phyloP scores from a whole-genome alignment of 768 basidiomycete species.

The Boletus eberwhitei region DNA sequence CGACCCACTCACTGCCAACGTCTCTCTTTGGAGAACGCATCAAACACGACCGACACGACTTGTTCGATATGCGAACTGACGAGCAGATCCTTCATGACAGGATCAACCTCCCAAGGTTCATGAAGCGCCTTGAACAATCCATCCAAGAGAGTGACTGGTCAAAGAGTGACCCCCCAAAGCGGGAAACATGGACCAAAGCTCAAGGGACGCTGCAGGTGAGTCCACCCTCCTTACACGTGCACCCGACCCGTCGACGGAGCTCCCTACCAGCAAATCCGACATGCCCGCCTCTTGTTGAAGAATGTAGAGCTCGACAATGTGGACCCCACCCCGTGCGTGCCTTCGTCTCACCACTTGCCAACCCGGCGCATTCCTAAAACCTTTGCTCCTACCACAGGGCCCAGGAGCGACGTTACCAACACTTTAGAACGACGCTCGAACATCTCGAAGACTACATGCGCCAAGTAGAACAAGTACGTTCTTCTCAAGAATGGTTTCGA shows the following conservation, averaged over 20 bases:
- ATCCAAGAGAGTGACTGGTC: constrained; percentile 37
- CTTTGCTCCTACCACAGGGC: constrained; percentile 30
- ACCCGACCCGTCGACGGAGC: background rate
- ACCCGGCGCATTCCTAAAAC: background rate
- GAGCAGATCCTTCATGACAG: constrained; percentile 50
- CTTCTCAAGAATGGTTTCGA: background rate
- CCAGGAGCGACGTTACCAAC: constrained; percentile 42
- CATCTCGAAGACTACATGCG: constrained; percentile 51
- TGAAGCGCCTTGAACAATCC: constrained; percentile 58
- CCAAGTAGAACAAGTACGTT: constrained; percentile 49
- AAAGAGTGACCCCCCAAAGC: constrained; percentile 21
- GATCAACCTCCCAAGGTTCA: constrained; percentile 62
- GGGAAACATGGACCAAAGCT: constrained; percentile 51
- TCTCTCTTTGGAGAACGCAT: background rate
- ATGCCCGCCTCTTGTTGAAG: constrained; percentile 53
- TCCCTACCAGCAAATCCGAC: constrained; percentile 43
- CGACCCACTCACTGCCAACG: background rate
- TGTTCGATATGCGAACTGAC: constrained; percentile 26
- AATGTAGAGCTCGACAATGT: constrained; percentile 53
- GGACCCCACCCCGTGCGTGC: constrained; percentile 42
- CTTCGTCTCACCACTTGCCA: background rate
- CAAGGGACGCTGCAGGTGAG: constrained; percentile 56
- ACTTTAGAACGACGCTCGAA: constrained; percentile 50
- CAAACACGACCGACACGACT: background rate
- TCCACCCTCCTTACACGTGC: background rate